Evolutionary conservation across 495 filamentous ascomycete species (phyloP), one percentile per base, ranked within the genome.

Genomic region (Neurospora sp.): DNA sequence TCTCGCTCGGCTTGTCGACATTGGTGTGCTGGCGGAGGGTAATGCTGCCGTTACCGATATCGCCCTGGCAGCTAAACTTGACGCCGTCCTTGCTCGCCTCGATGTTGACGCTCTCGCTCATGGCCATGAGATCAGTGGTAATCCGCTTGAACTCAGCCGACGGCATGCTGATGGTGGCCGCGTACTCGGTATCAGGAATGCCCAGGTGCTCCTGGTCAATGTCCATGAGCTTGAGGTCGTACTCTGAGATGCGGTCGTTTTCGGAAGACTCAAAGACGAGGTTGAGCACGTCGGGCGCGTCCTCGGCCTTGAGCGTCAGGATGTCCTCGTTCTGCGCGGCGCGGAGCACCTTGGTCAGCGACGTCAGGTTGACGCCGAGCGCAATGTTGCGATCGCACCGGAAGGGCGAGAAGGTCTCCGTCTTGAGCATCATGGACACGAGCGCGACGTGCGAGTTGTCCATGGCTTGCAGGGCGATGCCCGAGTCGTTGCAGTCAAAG

Each of bases 401-500:
- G 87, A 93, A 99, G 31, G 94, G 96, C 5, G 92, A 93, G 87
- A 99, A 99, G 73, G 89, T 89, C 78, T 98, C 96, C 41, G 94
- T 91, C 84, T 94, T 95, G 80, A 99, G 91, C 86, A 97, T 89
- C 96, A 99, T 98, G 72, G 96, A 97, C 44, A 99, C 96, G 68
- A 99, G 92, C 70, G 96, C 96, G 80, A 99, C 96, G 85, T 99
- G 96, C 72, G 94, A 97, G 88, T 97, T 99, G 86, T 99, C 96
- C 96, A 99, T 99, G 77, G 96, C 96, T 85, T 99, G 96, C 39
- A 99, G 91, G 70, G 94, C 94, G 82, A 99, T 95, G 70, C 96
- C 96, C 74, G 93, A 93, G 88, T 99, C 96, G 91, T 98, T 99
- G 91, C 96, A 99, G 86, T 99, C 96, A 85, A 99, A 99, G 85